Conservation (phyloP, 176 grass and related monocot genomes). For the Avena eriantha region DNA sequence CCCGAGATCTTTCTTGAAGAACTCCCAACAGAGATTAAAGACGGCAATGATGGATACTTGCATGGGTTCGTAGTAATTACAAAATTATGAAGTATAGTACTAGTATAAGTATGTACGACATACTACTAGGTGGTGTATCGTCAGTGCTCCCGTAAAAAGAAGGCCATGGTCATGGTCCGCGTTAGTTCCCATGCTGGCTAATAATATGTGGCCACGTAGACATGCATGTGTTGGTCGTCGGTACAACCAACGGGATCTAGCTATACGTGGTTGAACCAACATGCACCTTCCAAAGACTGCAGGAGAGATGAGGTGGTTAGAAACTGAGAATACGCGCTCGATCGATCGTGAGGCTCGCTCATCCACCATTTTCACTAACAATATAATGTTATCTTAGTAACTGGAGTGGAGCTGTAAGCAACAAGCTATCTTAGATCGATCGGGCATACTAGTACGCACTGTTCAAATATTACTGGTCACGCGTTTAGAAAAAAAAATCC, state of each 20-base stretch:
- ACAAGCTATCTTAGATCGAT: background rate
- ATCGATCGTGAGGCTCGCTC: background rate
- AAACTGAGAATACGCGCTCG: background rate
- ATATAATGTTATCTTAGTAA: background rate
- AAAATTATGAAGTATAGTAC: too few species aligned
- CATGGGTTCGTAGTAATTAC: background rate
- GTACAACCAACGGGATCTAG: background rate
- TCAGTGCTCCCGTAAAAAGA: too few species aligned
- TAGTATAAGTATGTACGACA: background rate
- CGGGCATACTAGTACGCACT: too few species aligned
- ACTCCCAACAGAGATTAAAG: background rate
- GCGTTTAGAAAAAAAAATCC: too few species aligned
- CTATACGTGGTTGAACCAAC: constrained; percentile 15
- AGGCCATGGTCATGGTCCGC: background rate
- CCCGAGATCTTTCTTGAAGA: constrained; percentile 47
- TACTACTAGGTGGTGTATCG: background rate
- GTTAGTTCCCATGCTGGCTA: background rate
- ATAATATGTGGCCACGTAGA: background rate
- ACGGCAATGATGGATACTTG: background rate
- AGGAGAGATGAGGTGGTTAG: background rate
- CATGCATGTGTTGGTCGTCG: background rate
- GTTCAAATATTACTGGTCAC: too few species aligned
- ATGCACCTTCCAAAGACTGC: background rate
- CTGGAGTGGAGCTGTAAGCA: background rate
- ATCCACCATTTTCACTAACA: background rate